phyloP scores from a whole-genome alignment of 345 rosid genomes.

The Rubroshorea leprosula region DNA sequence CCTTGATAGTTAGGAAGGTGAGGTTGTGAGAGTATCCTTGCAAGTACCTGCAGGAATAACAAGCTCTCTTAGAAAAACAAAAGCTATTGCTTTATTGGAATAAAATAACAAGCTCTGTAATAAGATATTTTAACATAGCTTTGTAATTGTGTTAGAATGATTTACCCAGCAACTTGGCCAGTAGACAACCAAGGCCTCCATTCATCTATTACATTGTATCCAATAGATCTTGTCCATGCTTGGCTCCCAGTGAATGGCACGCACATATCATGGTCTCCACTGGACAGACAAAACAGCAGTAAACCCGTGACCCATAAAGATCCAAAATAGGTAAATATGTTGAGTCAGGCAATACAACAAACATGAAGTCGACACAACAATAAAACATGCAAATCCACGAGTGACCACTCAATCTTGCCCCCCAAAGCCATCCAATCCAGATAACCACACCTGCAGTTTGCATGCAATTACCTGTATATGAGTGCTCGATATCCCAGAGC shows the following conservation, averaged over 20 bases:
- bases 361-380: not conserved
- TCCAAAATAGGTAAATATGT: not conserved
- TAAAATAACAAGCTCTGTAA: not conserved
- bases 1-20: slow-evolving; percentile 56
- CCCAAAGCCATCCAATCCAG: not conserved
- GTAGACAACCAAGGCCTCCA: slow-evolving; percentile 44
- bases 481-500: slow-evolving; percentile 43
- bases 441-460: too few relatives aligned
- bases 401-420: not conserved
- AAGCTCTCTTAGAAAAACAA: too few relatives aligned
- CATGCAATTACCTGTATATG: slow-evolving; percentile 38
- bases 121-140: too few relatives aligned
- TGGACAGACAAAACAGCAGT: slow-evolving; percentile 7
- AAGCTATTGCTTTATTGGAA: too few relatives aligned
- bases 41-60: slow-evolving; percentile 31
- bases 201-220: slow-evolving; percentile 28
- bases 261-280: slow-evolving; percentile 58
- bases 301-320: not conserved
- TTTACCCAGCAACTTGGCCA: slow-evolving; percentile 41
- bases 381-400: not conserved
- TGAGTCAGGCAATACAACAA: not conserved
- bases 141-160: not conserved
- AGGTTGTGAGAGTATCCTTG: slow-evolving; percentile 49
- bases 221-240: slow-evolving; percentile 54
- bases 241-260: slow-evolving; percentile 49